These are phyloP conservation scores for Leonotis leonurus DNA, from an alignment of 257 asterid species.

Conservation along the genomic window DNA sequence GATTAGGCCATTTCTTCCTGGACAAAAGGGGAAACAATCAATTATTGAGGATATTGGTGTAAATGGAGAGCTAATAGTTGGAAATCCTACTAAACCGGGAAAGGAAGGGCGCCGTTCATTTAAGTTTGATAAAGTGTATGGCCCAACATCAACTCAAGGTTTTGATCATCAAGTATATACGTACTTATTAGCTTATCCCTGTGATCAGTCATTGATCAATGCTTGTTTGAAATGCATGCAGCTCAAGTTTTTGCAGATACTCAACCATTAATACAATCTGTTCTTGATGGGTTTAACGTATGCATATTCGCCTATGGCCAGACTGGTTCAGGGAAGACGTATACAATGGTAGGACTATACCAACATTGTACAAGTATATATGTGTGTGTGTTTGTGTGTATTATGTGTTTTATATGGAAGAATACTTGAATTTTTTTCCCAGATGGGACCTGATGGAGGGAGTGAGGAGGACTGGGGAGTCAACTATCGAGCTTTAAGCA, in stretches of 20 bases:
- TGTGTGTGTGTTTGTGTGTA: too few relatives aligned
- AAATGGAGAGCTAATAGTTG: conserved; percentile 65
- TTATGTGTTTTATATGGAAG: too few relatives aligned
- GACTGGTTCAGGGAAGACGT: conserved; percentile 96
- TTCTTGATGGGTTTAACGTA: conserved; percentile 88
- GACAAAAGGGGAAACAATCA: conserved; percentile 67
- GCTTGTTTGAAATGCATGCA: conserved; percentile 49
- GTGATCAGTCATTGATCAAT: not conserved
- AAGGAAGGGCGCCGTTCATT: conserved; percentile 87
- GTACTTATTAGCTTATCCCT: not conserved
- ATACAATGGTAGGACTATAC: conserved; percentile 77
- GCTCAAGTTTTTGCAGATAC: conserved; percentile 76
- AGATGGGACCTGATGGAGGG: conserved; percentile 90
- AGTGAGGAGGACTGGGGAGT: conserved; percentile 90
- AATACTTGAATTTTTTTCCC: conserved; percentile 9
- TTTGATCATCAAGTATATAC: not conserved
- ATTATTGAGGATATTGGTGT: conserved; percentile 69
- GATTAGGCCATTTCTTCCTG: conserved; percentile 83
- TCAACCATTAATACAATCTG: conserved; percentile 86
- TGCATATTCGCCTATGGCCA: conserved; percentile 97
- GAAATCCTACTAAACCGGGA: conserved; percentile 80
- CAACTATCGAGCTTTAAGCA: conserved; percentile 81
- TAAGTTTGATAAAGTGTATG: conserved; percentile 73
- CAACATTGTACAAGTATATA: not conserved
- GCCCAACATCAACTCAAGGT: conserved; percentile 85